A percentile compares a stretch with the other conserved stretches of the same genome.
These are phyloP conservation scores for Neurospora tetrasperma DNA, from an alignment of 495 filamentous ascomycete species.

Conservation along the genomic window DNA sequence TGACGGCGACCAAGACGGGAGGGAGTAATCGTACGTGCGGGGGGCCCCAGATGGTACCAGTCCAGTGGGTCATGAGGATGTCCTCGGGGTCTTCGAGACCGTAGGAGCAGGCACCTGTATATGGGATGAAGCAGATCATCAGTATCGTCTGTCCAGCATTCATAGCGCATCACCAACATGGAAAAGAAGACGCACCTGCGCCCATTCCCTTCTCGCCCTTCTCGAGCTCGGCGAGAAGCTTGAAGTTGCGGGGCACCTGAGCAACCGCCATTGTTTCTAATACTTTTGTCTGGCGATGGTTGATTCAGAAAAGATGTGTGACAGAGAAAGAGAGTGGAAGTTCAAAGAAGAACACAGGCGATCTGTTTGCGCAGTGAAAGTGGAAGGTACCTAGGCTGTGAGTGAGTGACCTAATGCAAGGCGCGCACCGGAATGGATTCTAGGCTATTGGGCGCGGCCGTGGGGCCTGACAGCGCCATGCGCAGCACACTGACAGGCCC, in stretches of 20 bases:
- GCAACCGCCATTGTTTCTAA: constrained; percentile 43
- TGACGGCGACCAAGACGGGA: not conserved
- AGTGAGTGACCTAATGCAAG: not conserved
- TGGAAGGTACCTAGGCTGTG: not conserved
- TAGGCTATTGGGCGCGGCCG: not conserved
- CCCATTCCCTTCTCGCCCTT: constrained; percentile 97
- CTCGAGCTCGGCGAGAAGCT: constrained; percentile 92
- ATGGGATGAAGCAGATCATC: not conserved
- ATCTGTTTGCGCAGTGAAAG: not conserved
- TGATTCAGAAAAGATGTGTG: not conserved
- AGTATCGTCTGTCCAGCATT: not conserved
- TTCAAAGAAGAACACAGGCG: not conserved
- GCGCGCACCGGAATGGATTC: not conserved
- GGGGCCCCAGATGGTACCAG: constrained; percentile 91
- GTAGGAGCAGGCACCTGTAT: constrained; percentile 87
- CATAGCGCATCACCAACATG: not conserved
- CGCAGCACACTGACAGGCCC: not conserved
- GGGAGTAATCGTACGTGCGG: constrained; percentile 61
- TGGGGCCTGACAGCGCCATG: not conserved
- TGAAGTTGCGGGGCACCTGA: constrained; percentile 90
- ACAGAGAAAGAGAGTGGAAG: not conserved
- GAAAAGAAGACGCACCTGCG: constrained; percentile 51
- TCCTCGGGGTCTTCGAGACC: constrained; percentile 92
- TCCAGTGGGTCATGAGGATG: constrained; percentile 97
- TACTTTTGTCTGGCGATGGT: not conserved